These are phyloP conservation scores for Botrytis elliptica DNA, from an alignment of 2,329 filamentous ascomycete species.

Conservation along the genomic window DNA sequence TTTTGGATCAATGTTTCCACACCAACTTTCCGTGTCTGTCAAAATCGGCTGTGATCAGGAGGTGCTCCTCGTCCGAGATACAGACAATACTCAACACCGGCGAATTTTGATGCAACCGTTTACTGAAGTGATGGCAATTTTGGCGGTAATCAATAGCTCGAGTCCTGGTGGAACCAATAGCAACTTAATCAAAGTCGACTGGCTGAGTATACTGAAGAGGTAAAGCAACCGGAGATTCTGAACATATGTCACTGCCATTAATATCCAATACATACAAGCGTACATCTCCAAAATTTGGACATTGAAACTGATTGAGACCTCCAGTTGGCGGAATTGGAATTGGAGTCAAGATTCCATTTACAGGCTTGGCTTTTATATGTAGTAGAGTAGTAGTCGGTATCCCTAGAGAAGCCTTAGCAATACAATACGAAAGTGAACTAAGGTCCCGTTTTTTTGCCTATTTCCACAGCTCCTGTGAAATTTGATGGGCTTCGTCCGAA, in stretches of 20 bases:
- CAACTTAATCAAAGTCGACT: conserved; percentile 38
- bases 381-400: conserved; percentile 41
- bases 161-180: conserved; percentile 39
- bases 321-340: conserved; percentile 40
- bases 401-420: conserved; percentile 19
- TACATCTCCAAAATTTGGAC: conserved; percentile 43
- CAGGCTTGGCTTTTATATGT: conserved; percentile 39
- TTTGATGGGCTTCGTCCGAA: not conserved
- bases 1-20: too few species aligned
- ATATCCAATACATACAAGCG: conserved; percentile 37
- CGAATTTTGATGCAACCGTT: conserved; percentile 29
- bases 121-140: conserved; percentile 36
- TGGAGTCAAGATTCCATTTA: conserved; percentile 38
- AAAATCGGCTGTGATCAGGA: too few species aligned
- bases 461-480: not conserved
- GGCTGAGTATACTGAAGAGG: conserved; percentile 42
- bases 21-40: too few species aligned
- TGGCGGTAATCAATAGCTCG: conserved; percentile 34
- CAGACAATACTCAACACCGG: too few species aligned
- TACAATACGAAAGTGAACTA: conserved; percentile 34
- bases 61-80: too few species aligned
- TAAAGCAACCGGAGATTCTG: conserved; percentile 41
- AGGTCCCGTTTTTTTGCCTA: not conserved
- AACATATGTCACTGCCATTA: conserved; percentile 32
- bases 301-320: conserved; percentile 41